Evolutionary conservation across 805 yeast species (phyloP).

Genomic region (Kodamaea fukazawae): DNA sequence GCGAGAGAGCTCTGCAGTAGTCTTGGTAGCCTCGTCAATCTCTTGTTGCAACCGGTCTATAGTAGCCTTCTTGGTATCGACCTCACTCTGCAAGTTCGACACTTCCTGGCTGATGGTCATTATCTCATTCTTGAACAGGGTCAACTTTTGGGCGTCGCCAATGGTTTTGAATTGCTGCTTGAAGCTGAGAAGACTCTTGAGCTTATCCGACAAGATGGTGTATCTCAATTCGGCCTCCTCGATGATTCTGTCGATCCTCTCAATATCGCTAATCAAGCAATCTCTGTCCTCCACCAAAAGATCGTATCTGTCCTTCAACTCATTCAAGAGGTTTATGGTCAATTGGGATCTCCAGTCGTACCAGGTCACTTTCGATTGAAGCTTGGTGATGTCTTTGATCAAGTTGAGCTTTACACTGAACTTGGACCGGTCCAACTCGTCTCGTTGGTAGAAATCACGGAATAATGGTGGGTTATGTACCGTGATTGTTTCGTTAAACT

Average conservation of each 20-base stretch:
- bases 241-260: slow-evolving; percentile 12
- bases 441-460: slow-evolving; percentile 44
- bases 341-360: slow-evolving; percentile 60
- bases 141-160: slow-evolving; percentile 13
- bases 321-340: slow-evolving; percentile 41
- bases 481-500: slow-evolving; percentile 44
- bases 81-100: slow-evolving; percentile 11
- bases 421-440: slow-evolving; percentile 33
- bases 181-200: slow-evolving; percentile 12
- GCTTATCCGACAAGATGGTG: slow-evolving; percentile 14
- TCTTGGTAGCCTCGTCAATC: slow-evolving; percentile 13
- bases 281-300: slow-evolving; percentile 20
- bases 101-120: slow-evolving; percentile 16
- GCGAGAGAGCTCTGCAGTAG: slow-evolving; percentile 11
- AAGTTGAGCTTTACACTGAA: slow-evolving; percentile 49
- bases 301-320: slow-evolving; percentile 22
- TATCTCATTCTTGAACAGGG: slow-evolving; percentile 17
- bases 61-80: slow-evolving; percentile 9
- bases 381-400: slow-evolving; percentile 49
- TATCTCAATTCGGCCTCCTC: slow-evolving; percentile 11
- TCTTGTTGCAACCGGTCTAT: slow-evolving; percentile 10
- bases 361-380: slow-evolving; percentile 57
- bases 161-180: slow-evolving; percentile 11
- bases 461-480: slow-evolving; percentile 50
- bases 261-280: slow-evolving; percentile 13